Conservation (phyloP, 192 early-diverging fungal genomes). For the Spizellomyces punctatus region DNA sequence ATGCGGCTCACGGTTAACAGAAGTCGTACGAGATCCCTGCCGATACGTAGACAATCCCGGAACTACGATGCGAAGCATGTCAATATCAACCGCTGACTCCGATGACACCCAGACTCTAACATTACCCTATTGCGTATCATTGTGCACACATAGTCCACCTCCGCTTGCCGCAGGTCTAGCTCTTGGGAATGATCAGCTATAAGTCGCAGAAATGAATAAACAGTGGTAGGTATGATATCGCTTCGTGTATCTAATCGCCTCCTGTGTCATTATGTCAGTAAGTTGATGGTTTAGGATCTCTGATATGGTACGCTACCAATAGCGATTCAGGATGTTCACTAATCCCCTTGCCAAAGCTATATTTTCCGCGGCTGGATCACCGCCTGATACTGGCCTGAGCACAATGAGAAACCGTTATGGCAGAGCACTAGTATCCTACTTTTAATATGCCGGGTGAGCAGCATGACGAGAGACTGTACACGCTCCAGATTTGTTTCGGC, state of each 20-base stretch:
- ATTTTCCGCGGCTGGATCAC: constrained; percentile 11
- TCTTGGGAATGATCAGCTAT: constrained; percentile 13
- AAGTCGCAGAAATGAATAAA: constrained; percentile 22
- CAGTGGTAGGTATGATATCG: constrained; percentile 13
- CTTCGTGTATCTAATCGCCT: neutral
- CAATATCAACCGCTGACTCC: too few relatives aligned
- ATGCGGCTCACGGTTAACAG: neutral
- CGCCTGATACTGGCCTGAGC: neutral
- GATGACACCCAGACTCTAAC: too few relatives aligned
- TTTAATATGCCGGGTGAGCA: constrained; percentile 16
- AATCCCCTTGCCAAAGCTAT: constrained; percentile 11
- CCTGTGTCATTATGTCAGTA: neutral
- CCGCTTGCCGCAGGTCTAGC: constrained; percentile 1
- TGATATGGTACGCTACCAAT: constrained; percentile 2
- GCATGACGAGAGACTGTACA: constrained; percentile 8
- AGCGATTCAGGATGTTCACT: constrained; percentile 7
- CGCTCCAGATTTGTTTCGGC: constrained; percentile 11
- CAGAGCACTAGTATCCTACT: neutral
- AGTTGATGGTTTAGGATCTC: neutral
- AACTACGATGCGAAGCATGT: constrained; percentile 4
- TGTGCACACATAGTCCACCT: constrained; percentile 15
- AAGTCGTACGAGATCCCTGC: constrained; percentile 19
- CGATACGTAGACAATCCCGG: constrained; percentile 21
- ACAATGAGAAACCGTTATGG: neutral
- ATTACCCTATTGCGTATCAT: constrained; percentile 28